Evolutionary conservation across 1,139 yeast species (phyloP).

Genomic region (Hemisphaericaspora subhashii): DNA sequence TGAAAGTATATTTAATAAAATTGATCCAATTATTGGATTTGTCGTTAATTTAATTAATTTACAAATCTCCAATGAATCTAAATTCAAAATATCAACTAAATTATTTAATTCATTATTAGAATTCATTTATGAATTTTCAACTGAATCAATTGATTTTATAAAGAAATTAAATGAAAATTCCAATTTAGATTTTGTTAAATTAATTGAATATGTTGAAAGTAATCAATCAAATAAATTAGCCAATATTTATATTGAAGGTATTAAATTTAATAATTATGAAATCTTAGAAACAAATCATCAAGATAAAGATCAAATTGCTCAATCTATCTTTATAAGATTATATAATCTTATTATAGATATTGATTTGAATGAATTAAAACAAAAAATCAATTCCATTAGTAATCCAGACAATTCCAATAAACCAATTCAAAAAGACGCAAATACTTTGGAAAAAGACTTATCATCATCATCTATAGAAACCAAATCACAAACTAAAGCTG

Average conservation of each 20-base stretch:
- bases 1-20: conserved; percentile 46
- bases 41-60: conserved; percentile 42
- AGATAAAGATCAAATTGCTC: conserved; percentile 24
- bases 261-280: conserved; percentile 60
- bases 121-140: conserved; percentile 63
- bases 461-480: conserved; percentile 1
- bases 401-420: conserved; percentile 40
- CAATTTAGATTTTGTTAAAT: conserved; percentile 12
- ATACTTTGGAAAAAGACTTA: conserved; percentile 24
- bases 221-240: conserved; percentile 40
- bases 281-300: conserved; percentile 19
- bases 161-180: conserved; percentile 22
- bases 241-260: conserved; percentile 56
- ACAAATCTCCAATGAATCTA: conserved; percentile 17
- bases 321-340: conserved; percentile 24
- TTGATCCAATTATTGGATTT: conserved; percentile 42
- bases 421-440: conserved; percentile 28
- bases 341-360: conserved; percentile 35
- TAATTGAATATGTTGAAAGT: conserved; percentile 11
- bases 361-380: conserved; percentile 42
- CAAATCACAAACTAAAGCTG: conserved; percentile 48
- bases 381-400: conserved; percentile 21
- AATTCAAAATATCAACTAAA: conserved; percentile 38
- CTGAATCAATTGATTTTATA: conserved; percentile 63
- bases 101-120: conserved; percentile 57